A percentile compares a stretch with the other conserved stretches of the same genome.
These are phyloP conservation scores for Polyplosphaeria fusca DNA, from an alignment of 495 filamentous ascomycete species.

Conservation along the genomic window DNA sequence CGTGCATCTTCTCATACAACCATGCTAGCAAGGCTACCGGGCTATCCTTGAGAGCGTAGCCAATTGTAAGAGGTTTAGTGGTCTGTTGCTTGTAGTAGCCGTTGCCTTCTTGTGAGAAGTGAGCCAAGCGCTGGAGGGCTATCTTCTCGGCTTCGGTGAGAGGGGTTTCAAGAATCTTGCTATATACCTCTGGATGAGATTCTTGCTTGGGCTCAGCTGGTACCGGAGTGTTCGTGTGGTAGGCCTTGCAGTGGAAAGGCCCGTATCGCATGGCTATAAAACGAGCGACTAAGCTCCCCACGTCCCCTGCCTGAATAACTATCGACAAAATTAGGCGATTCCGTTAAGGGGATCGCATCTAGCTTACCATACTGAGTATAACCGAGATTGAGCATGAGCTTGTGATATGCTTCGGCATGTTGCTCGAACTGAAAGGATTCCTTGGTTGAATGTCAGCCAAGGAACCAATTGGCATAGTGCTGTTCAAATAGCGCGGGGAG, in stretches of 20 bases:
- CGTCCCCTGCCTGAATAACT: constrained; percentile 64
- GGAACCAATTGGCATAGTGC: too few relatives aligned
- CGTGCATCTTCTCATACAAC: constrained; percentile 53
- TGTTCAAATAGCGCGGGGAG: background rate
- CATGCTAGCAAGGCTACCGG: constrained; percentile 52
- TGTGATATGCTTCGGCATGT: constrained; percentile 60
- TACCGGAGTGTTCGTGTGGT: constrained; percentile 58
- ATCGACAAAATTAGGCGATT: background rate
- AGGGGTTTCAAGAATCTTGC: background rate
- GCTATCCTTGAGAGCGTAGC: constrained; percentile 50
- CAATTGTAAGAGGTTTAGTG: constrained; percentile 51
- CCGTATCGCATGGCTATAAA: constrained; percentile 50
- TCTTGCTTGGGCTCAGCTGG: constrained; percentile 33
- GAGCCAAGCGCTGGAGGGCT: constrained; percentile 21
- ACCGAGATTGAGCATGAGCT: constrained; percentile 63
- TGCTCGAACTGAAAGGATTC: constrained; percentile 50
- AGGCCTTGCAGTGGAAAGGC: constrained; percentile 56
- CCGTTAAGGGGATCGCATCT: background rate
- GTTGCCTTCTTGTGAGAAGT: constrained; percentile 40
- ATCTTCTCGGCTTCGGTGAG: background rate
- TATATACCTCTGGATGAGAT: constrained; percentile 43
- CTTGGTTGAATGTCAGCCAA: too few relatives aligned
- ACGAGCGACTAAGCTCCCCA: constrained; percentile 60
- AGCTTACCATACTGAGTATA: constrained; percentile 60
- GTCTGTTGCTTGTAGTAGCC: constrained; percentile 48